Conservation (phyloP, 257 asterid genomes). For the Lantana camara region DNA sequence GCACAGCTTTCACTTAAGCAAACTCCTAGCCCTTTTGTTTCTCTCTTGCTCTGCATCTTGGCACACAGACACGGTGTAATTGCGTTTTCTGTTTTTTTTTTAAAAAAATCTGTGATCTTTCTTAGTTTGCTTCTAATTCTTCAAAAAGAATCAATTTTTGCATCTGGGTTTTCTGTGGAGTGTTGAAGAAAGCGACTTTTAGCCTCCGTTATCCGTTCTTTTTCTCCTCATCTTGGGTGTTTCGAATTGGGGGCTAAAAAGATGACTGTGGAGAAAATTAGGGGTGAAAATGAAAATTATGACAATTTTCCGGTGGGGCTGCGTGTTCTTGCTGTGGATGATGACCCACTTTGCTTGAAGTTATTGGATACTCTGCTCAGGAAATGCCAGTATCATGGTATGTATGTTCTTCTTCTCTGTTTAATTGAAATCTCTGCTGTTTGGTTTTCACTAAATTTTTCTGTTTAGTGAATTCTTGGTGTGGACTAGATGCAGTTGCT, state of each 20-base stretch:
- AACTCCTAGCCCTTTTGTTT: conserved; percentile 22
- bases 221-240: conserved; percentile 33
- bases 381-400: conserved; percentile 71
- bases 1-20: conserved; percentile 30
- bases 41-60: conserved; percentile 18
- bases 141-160: conserved; percentile 26
- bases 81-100: conserved; percentile 26
- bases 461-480: background rate
- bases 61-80: conserved; percentile 27
- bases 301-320: conserved; percentile 60
- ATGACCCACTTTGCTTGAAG: conserved; percentile 62
- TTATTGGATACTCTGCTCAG: conserved; percentile 56
- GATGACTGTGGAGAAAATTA: conserved; percentile 50
- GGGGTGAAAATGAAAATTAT: conserved; percentile 32
- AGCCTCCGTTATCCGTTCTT: conserved; percentile 26
- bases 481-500: conserved; percentile 14
- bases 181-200: conserved; percentile 34
- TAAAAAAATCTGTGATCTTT: conserved; percentile 31
- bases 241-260: conserved; percentile 20
- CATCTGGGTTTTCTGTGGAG: conserved; percentile 40
- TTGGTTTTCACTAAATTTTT: background rate
- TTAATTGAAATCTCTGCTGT: conserved; percentile 9
- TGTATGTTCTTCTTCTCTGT: background rate
- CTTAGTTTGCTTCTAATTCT: conserved; percentile 28
- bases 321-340: conserved; percentile 75